Evolutionary conservation across 73 alveolate species (phyloP).

Genomic region (Paramecium sexaurelia): DNA sequence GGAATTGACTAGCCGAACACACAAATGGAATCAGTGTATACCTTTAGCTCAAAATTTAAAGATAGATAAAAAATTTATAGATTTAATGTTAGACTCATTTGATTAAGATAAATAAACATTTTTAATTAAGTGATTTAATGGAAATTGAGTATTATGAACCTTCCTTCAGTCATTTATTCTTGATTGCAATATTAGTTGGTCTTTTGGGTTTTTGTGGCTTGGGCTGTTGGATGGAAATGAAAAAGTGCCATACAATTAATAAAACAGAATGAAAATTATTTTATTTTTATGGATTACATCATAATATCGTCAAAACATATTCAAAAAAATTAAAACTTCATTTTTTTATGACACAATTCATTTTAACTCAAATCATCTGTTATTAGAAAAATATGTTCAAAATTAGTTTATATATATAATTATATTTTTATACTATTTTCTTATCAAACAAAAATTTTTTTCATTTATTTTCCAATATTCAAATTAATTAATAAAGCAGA

Average conservation of each 20-base stretch:
- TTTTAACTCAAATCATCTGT: too few species aligned
- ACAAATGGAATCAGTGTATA: neutral
- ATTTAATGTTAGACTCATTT: slow-evolving; percentile 17
- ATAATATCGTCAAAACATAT: too few species aligned
- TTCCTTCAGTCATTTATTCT: neutral
- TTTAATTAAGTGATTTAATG: neutral
- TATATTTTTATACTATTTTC: too few species aligned
- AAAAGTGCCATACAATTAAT: neutral
- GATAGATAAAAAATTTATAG: neutral
- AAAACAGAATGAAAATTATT: neutral
- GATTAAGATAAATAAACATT: slow-evolving; percentile 34
- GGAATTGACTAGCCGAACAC: neutral
- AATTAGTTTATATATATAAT: too few species aligned
- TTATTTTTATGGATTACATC: too few species aligned
- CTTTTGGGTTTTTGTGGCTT: neutral
- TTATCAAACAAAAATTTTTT: too few species aligned
- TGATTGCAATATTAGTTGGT: too few species aligned
- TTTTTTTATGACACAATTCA: too few species aligned
- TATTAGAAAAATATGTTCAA: too few species aligned
- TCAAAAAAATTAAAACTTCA: too few species aligned
- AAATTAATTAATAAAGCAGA: too few species aligned
- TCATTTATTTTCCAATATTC: too few species aligned
- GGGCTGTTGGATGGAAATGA: neutral
- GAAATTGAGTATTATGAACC: neutral
- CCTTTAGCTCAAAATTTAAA: neutral